These are phyloP conservation scores for Datisca glomerata DNA, from an alignment of 306 rosid genomes.

Conservation along the genomic window DNA sequence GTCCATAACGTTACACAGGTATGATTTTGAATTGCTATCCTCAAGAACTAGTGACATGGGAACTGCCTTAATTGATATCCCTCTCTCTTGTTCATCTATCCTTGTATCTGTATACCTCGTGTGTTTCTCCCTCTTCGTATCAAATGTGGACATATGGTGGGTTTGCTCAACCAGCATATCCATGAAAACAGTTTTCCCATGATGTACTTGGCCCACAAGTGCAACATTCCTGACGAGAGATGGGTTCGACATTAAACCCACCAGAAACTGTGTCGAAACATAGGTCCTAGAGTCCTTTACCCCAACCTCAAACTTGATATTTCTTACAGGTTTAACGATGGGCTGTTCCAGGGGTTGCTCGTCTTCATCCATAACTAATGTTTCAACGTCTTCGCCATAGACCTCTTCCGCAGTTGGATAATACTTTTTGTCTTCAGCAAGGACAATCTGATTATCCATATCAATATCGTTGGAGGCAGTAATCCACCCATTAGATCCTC, in stretches of 20 bases:
- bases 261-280: slow-evolving; percentile 65
- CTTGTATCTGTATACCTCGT: slow-evolving; percentile 81
- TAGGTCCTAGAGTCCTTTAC: slow-evolving; percentile 93
- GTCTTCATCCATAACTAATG: slow-evolving; percentile 96
- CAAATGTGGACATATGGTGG: slow-evolving; percentile 89
- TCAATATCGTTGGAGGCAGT: slow-evolving; percentile 53
- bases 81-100: slow-evolving; percentile 90
- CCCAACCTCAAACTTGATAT: slow-evolving; percentile 81
- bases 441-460: slow-evolving; percentile 78
- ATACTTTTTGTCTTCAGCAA: slow-evolving; percentile 94
- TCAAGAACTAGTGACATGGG: slow-evolving; percentile 96
- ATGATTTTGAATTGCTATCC: slow-evolving; percentile 76
- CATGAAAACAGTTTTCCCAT: slow-evolving; percentile 96
- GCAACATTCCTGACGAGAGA: slow-evolving; percentile 72
- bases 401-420: slow-evolving; percentile 95
- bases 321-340: slow-evolving; percentile 65
- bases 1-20: slow-evolving; percentile 83
- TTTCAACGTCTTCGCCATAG: slow-evolving; percentile 90
- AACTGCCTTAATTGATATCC: slow-evolving; percentile 77
- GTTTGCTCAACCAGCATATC: slow-evolving; percentile 97
- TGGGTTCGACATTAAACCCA: slow-evolving; percentile 95
- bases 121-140: slow-evolving; percentile 69
- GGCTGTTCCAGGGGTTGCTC: slow-evolving; percentile 81
- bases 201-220: slow-evolving; percentile 84
- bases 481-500: slow-evolving; percentile 60